Base-by-base conservation (phyloP, 371 early-diverging fungal genomes). In the Cokeromyces recurvatus region DNA sequence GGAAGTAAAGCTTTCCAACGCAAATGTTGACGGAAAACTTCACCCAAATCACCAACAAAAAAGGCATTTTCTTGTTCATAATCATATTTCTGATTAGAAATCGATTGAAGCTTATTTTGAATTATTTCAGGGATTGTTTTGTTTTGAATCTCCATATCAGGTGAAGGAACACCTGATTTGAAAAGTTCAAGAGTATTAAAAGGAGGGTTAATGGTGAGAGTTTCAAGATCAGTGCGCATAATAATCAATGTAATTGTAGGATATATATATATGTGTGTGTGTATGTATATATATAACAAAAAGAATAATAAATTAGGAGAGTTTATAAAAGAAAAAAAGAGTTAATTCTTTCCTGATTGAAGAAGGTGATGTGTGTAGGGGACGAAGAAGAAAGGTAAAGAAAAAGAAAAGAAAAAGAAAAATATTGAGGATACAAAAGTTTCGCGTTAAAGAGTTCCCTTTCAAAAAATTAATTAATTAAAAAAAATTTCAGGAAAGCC, bases 31-130 rank as follows among this genome's bases (percentile, higher is more conserved):
- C 91, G 84, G 34, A 78, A 76, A 20, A 97, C 81, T 64, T 87
- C 86, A 46, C 93, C 95, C 48, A 97, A 59, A 64, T 98, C 97
- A 38, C 81, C 89, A 31, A 96, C 91, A 68, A 85, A 94, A 64
- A 98, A 98, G 19, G 97, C 87, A 54, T 93, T 92, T 59, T 91
- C 91, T 46, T 79, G 78, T 51, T 82, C 84, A 35, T 62, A 53
- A 55, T 84, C 84, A 59, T 63, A 76, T 32, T 63, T 71, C 31
- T 68, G 68, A 12, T 54, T 47, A 23, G 77, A 53, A 22, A 68
- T 63, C 10, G 74, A 48, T 21, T 68, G 58, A 8, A 74, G 55
- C 24, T 62, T 64, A 27, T 66, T 51, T 31, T 59, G 45, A 39
- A 57, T 57, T 5, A 70, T 55, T 39, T 67, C 62, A 17, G 55